Evolutionary conservation across 78 protist genomes (phyloP).

Genomic region (Mantamonas sphyraenae): DNA sequence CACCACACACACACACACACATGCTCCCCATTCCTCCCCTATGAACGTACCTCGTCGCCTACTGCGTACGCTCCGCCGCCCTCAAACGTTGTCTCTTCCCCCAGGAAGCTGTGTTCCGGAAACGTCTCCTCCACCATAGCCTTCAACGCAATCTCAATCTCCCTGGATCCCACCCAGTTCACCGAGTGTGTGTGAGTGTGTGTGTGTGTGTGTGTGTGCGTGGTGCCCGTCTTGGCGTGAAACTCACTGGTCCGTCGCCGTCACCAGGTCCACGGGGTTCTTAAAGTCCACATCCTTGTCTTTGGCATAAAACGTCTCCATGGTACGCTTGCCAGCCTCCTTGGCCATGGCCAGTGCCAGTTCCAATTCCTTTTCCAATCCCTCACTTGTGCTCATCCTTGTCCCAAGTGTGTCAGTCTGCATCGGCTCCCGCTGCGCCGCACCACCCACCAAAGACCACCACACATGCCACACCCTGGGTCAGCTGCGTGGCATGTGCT

Average conservation of each 20-base stretch:
- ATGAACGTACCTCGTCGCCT: no score
- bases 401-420: no score
- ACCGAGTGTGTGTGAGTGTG: neutral
- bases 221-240: neutral
- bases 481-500: no score
- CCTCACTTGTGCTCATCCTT: no score
- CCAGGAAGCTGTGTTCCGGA: constrained; percentile 34
- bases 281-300: constrained; percentile 40
- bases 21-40: no score
- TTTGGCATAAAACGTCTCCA: constrained; percentile 20
- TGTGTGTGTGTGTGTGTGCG: no score
- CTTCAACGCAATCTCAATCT: neutral
- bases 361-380: no score
- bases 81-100: constrained; percentile 46
- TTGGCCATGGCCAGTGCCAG: constrained; percentile 23
- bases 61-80: constrained; percentile 35
- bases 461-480: no score
- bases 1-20: no score
- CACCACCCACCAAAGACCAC: no score
- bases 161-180: neutral
- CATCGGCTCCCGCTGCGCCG: no score
- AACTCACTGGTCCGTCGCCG: constrained; percentile 47
- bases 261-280: constrained; percentile 49
- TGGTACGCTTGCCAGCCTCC: constrained; percentile 23
- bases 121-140: neutral